Base-by-base conservation (phyloP, 176 grass and related monocot species). In the Aegilops sharonensis region DNA sequence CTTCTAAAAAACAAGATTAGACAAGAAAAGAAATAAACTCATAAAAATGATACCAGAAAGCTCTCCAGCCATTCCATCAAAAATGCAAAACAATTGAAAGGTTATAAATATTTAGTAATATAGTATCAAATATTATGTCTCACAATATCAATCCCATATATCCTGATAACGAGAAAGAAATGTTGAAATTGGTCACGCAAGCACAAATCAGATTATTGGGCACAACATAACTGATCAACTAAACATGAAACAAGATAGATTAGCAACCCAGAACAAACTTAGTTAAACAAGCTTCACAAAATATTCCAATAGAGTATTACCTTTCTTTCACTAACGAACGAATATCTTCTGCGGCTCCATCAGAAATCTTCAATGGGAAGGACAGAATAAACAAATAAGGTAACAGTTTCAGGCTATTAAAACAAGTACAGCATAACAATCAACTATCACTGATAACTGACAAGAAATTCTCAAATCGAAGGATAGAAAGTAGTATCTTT, bases 271-370 rank as follows among this genome's bases (percentile, higher is more conserved):
- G 24, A 17, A 64, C 48, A 72, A 68, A 50, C 59, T 50, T 8
- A 66, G 23, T 75, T 69, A 48, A 86, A 62, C n/a, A 62, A 9
- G 78, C 18, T 27, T 82, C 60, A 65, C 31, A 72, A 78, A 3
- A 84, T 50, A 42, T 83, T 82, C 79, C 5, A 25, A 59, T 66
- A 72, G 83, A 43, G 61, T 56, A 24, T 84, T 84, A 98, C 96
- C 96, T 98, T 95, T 98, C 88, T 86, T 92, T 94, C 27, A 91
- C 88, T 78, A 98, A 92, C 63, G 84, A 95, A 89, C 77, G 88
- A 48, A 95, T 92, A 78, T 92, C 93, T 83, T 93, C 85, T 74
- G 90, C 96, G 66, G 92, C 93, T 87, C 83, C 93, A 86, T 80
- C 82, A 90, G 92, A 95, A 91, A 98, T 86, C 96, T 98, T 91